These are phyloP conservation scores for Suhomyces ambrosiae DNA, from an alignment of 1,139 yeast species.

Conservation along the genomic window DNA sequence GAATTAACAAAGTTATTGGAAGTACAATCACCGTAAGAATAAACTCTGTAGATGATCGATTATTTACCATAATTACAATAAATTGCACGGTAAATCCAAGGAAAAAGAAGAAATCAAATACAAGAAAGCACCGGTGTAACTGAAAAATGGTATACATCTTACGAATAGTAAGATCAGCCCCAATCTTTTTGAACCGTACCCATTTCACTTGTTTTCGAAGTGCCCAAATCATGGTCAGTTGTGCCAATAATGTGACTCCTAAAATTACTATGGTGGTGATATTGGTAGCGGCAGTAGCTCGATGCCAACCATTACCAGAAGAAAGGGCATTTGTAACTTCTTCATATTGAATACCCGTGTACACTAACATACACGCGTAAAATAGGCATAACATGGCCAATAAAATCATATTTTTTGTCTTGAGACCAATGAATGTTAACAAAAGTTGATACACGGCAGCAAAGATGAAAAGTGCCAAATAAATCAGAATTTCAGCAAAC, in stretches of 20 bases:
- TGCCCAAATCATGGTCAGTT: conserved; percentile 36
- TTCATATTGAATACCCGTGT: conserved; percentile 53
- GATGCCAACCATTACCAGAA: conserved; percentile 26
- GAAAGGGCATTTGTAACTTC: conserved; percentile 39
- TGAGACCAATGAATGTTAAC: conserved; percentile 46
- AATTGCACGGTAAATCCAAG: conserved; percentile 58
- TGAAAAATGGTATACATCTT: conserved; percentile 45
- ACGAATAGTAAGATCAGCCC: conserved; percentile 49
- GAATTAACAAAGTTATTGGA: conserved; percentile 47
- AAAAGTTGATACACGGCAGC: conserved; percentile 31
- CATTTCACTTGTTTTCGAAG: conserved; percentile 48
- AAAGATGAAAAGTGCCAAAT: conserved; percentile 32
- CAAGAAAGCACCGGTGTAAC: conserved; percentile 43
- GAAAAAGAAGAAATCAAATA: conserved; percentile 53
- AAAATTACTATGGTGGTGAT: conserved; percentile 51
- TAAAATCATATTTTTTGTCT: conserved; percentile 44
- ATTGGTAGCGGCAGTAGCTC: conserved; percentile 38
- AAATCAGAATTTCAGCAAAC: conserved; percentile 23
- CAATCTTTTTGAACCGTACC: conserved; percentile 53
- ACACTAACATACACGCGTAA: conserved; percentile 51
- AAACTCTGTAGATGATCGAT: conserved; percentile 48
- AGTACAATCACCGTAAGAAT: conserved; percentile 52
- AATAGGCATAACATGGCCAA: conserved; percentile 47
- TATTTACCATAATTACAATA: conserved; percentile 47
- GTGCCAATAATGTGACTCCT: conserved; percentile 40